phyloP scores from a whole-genome alignment of 2,329 filamentous ascomycete species.

The Reticulascus tulasneorum region DNA sequence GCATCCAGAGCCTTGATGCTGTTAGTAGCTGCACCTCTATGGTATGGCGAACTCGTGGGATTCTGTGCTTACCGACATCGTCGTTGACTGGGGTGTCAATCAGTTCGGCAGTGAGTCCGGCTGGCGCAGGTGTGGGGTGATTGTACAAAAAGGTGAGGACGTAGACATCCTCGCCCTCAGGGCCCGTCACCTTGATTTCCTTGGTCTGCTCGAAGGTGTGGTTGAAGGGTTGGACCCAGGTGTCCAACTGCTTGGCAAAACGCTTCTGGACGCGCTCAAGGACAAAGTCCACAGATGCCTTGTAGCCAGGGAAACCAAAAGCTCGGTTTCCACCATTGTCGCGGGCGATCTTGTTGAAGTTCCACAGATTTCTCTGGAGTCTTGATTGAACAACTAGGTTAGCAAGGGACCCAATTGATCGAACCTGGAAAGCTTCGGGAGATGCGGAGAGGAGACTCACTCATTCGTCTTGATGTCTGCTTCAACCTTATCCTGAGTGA shows the following conservation, averaged over 20 bases:
- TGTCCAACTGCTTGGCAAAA: conserved; percentile 36
- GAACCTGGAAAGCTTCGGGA: background rate
- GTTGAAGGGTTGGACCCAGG: conserved; percentile 32
- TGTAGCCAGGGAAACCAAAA: conserved; percentile 48
- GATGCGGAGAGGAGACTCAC: conserved; percentile 19
- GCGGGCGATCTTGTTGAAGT: conserved; percentile 42
- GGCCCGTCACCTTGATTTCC: conserved; percentile 38
- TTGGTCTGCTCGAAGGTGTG: conserved; percentile 34
- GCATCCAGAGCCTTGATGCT: conserved; percentile 37
- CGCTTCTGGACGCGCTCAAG: conserved; percentile 28
- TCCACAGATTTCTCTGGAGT: conserved; percentile 42
- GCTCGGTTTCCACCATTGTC: conserved; percentile 49
- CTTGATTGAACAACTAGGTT: conserved; percentile 19
- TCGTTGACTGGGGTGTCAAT: conserved; percentile 33
- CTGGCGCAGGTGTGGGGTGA: conserved; percentile 34
- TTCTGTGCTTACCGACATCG: conserved; percentile 17
- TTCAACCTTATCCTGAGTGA: conserved; percentile 35
- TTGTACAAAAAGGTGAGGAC: conserved; percentile 42
- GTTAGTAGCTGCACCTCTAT: background rate
- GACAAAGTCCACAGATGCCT: conserved; percentile 46
- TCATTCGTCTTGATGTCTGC: conserved; percentile 32
- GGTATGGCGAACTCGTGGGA: background rate
- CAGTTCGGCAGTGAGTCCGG: conserved; percentile 29
- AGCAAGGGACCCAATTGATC: background rate
- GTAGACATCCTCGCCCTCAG: conserved; percentile 38